Evolutionary conservation across 257 asterid species (phyloP), one percentile per base, ranked within the genome.

Genomic region (Marsdenia floribunda): DNA sequence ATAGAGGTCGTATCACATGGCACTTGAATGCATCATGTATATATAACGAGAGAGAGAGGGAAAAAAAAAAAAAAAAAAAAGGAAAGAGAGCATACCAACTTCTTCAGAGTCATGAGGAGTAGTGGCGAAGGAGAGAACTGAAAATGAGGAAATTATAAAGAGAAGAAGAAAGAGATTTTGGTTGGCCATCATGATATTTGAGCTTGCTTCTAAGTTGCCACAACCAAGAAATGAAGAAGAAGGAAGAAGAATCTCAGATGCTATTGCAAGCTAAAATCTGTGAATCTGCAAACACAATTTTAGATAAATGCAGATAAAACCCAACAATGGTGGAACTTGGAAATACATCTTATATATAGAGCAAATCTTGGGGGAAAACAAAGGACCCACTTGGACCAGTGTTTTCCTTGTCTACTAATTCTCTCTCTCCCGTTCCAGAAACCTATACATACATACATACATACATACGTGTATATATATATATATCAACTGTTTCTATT

Each of bases 91-190:
- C 40, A 2, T 70, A 76, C 80, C 80, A 42, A 38, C 65, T 77
- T 61, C 72, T 15, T 50, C 66, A 44, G 71, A 66, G 4, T 58
- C 46, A 14, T 46, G 33, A 49, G 64, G 49, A 52, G 16, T 70
- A 38, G 24, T 70, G 55, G 40, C 22, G 37, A 40, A 55, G 79
- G 70, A 24, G 9, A 60, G 72, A 53, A 75, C 55, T 65, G 35
- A n/a, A 35, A 72, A 33, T n/a, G 81, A 79, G 61, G 80, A 72
- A 12, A 71, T 42, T 10, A 35, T 12, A 44, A 76, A 65, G 57
- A 82, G 18, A 63, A 76, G 15, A n/a, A 68, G 53, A 67, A 64
- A 1, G 46, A 74, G n/a, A n/a, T 18, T 67, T 68, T 79, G 60
- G 52, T 68, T 68, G 74, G 42, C 75, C 76, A 72, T 67, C 68